These are phyloP conservation scores for Akanthomyces uredinophilus DNA, from an alignment of 2,329 filamentous ascomycete species.

Conservation along the genomic window DNA sequence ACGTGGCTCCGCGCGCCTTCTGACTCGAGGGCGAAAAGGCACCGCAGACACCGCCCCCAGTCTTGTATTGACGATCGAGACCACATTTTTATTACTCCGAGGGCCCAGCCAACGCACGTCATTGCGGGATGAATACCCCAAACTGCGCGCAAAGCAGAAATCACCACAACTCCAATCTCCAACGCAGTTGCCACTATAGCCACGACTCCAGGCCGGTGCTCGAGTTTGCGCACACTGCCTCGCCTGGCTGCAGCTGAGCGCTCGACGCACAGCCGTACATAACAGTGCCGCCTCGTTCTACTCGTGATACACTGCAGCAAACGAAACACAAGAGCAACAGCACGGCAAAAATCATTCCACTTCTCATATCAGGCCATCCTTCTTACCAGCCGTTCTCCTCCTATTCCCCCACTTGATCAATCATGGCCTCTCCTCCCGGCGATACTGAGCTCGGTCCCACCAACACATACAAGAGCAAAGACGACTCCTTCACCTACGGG, in stretches of 20 bases:
- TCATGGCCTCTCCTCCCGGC: slow-evolving; percentile 33
- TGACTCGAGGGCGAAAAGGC: background rate
- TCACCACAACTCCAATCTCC: background rate
- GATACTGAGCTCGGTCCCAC: slow-evolving; percentile 54
- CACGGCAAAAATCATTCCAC: background rate
- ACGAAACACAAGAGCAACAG: slow-evolving; percentile 12
- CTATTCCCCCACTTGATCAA: background rate
- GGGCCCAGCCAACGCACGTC: background rate
- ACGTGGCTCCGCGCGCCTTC: background rate
- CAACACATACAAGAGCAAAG: slow-evolving; percentile 52
- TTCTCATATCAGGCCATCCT: background rate
- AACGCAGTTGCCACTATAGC: background rate
- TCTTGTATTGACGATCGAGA: background rate
- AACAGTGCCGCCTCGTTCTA: background rate
- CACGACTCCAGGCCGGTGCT: background rate
- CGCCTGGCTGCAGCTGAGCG: background rate
- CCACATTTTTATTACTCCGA: background rate
- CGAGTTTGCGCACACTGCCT: background rate
- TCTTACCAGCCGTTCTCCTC: background rate
- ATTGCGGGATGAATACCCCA: background rate
- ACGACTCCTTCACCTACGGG: slow-evolving; percentile 49
- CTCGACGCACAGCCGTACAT: background rate
- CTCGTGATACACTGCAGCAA: slow-evolving; percentile 12
- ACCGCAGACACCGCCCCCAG: background rate
- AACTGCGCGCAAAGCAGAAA: background rate